A percentile compares a stretch with the other conserved stretches of the same genome.
Conservation (phyloP, 2,329 filamentous ascomycete species). For the Paracoccidioides lutzii region DNA sequence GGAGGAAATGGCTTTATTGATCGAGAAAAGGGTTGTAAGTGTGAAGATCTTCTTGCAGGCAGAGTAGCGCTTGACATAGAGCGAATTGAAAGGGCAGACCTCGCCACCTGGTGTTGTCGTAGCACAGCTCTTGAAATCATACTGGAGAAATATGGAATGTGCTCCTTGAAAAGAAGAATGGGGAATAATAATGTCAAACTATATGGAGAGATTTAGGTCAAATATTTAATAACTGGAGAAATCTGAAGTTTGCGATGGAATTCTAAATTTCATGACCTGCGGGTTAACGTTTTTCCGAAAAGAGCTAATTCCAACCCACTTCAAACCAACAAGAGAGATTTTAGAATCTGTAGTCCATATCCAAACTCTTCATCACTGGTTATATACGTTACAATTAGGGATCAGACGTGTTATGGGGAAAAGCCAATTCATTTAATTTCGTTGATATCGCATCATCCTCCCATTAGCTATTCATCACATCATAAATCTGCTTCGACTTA, state of each 20-base stretch:
- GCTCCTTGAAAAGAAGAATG: not conserved
- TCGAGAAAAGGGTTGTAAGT: conserved; percentile 19
- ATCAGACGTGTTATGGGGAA: not conserved
- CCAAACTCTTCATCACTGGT: too few relatives aligned
- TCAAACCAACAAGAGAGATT: too few relatives aligned
- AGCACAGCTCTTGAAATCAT: conserved; percentile 34
- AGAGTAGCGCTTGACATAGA: conserved; percentile 22
- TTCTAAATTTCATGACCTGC: not conserved
- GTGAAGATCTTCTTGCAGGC: conserved; percentile 23
- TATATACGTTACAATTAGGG: too few relatives aligned
- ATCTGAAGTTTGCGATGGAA: not conserved
- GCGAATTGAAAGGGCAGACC: conserved; percentile 23
- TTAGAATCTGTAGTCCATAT: too few relatives aligned
- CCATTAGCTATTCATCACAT: not conserved
- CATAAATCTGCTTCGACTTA: not conserved
- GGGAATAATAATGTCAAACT: not conserved
- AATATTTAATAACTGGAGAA: not conserved
- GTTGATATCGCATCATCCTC: not conserved
- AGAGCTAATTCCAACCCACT: not conserved
- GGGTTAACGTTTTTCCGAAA: not conserved
- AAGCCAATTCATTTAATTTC: not conserved
- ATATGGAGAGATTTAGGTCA: not conserved
- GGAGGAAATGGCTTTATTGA: conserved; percentile 22
- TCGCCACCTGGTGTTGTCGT: conserved; percentile 29
- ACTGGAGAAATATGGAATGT: not conserved